phyloP scores from a whole-genome alignment of 1,284 basidiomycete genomes.

The Stygiomarasmius scandens region DNA sequence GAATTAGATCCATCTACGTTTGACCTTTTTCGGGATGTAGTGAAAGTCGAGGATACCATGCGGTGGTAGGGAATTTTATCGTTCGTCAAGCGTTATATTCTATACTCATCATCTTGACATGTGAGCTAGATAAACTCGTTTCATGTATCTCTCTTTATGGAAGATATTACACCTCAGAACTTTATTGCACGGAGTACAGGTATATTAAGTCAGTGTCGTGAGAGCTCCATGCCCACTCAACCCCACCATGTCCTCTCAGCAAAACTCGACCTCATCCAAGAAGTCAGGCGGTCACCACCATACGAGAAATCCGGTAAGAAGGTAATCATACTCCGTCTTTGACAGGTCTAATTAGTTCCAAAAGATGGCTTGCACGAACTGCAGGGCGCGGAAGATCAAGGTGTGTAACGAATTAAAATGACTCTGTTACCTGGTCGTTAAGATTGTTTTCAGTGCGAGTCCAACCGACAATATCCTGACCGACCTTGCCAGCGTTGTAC shows the following conservation, averaged over 20 bases:
- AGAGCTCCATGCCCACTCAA: neutral
- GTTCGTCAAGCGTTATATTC: neutral
- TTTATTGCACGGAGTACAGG: constrained; percentile 1
- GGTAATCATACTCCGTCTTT: neutral
- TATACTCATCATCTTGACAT: neutral
- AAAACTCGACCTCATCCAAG: constrained; percentile 9
- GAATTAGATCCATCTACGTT: neutral
- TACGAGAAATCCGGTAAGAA: constrained; percentile 5
- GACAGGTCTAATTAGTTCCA: neutral
- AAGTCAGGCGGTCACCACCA: constrained; percentile 9
- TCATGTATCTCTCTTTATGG: constrained; percentile 1
- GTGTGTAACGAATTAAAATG: neutral
- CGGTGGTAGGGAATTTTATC: neutral
- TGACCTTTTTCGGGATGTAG: neutral
- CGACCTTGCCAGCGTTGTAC: constrained; percentile 18
- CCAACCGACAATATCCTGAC: constrained; percentile 17
- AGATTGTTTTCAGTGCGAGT: constrained; percentile 12
- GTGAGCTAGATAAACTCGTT: constrained; percentile 1
- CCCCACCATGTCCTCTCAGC: constrained; percentile 10
- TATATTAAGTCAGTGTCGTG: constrained; percentile 1
- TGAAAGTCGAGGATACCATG: neutral
- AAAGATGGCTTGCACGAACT: constrained; percentile 18
- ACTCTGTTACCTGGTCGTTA: no score
- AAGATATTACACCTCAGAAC: neutral
- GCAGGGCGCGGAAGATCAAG: constrained; percentile 19